Base-by-base conservation (phyloP, 768 basidiomycete genomes). In the Heimioporus sp. region DNA sequence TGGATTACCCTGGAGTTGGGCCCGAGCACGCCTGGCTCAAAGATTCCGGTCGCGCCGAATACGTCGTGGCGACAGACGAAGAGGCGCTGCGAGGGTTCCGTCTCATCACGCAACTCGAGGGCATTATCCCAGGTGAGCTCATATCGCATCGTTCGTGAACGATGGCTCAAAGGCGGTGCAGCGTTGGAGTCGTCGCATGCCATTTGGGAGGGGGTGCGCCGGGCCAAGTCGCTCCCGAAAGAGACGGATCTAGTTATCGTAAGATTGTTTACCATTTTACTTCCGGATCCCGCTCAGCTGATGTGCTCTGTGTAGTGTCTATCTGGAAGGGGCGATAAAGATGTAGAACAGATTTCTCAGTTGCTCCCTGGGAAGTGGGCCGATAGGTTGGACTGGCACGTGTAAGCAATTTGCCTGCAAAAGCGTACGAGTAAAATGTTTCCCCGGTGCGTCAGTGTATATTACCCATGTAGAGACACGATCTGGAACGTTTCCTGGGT, bases 11-110 rank as follows among this genome's bases (percentile, higher is more conserved):
- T 21, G 94, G 94, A 56, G 96, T 99, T 44, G 97, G 97, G 19
- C 97, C 97, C 10, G 97, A 99, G 70, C 97, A 98, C 65, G 89
- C 96, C 42, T 97, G 91, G 88, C 75, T 99, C 66, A 98, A 98
- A 72, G 94, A 98, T 65, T 88, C 87, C 4, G 90, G 90, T 16
- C 79, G 97, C 53, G 97, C 93, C 0, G 92, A 97, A 65, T 99
- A 98, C 67, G 83, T 90, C 17, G 86, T 80, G 13, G 96, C 95
- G 10, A 97, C 90, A 5, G 97, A 99, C 64, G 93, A 97, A 69
- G 79, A 99, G 60, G 93, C 93, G 6, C 76, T 98, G 28, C 80
- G 92, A 37, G 97, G 92, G 1, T 98, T 99, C 81, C 77, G 93
- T 52, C 76, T 93, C 72, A 79, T 87, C 61, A 98, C 93, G 1